Percentiles rank a stretch among this genome's conserved stretches.
Conservation (phyloP, 139 green algal genomes). For the Tetratostichococcus sp. region DNA sequence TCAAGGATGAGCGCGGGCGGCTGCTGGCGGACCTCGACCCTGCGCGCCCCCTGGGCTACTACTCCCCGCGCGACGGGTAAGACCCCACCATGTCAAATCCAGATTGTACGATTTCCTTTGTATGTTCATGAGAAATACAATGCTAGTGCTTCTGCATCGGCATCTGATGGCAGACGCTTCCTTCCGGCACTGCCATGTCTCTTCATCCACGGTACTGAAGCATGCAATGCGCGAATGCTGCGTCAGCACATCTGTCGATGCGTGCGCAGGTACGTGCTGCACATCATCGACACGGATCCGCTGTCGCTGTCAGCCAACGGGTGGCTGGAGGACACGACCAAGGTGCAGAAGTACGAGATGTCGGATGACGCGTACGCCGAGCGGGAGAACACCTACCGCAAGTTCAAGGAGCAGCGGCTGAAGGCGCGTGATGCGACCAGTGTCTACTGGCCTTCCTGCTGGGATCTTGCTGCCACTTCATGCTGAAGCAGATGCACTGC, state of each 20-base stretch:
- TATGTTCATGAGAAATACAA: too few species aligned
- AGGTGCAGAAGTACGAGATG: conserved; percentile 98
- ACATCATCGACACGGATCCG: conserved; percentile 90
- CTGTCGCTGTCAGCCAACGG: conserved; percentile 74
- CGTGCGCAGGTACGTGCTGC: conserved; percentile 59
- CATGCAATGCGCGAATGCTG: too few species aligned
- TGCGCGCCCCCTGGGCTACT: conserved; percentile 86
- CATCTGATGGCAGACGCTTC: too few species aligned
- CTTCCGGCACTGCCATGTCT: too few species aligned
- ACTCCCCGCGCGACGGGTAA: conserved; percentile 81
- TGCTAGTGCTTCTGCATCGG: too few species aligned
- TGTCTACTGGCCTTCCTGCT: too few species aligned
- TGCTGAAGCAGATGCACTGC: too few species aligned
- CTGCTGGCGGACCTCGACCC: conserved; percentile 60
- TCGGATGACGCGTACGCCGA: conserved; percentile 89
- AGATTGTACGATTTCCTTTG: not conserved
- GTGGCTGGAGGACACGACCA: conserved; percentile 93
- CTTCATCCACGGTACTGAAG: too few species aligned
- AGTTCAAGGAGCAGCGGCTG: conserved; percentile 79
- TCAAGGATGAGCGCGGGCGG: conserved; percentile 70
- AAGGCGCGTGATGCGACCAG: conserved; percentile 2
- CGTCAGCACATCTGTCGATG: not conserved
- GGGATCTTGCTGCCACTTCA: too few species aligned
- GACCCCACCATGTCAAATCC: not conserved
- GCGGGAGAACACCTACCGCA: conserved; percentile 87